A percentile compares a stretch with the other conserved stretches of the same genome.
These are phyloP conservation scores for Leptographium procerum DNA, from an alignment of 2,329 filamentous ascomycete species.

Conservation along the genomic window DNA sequence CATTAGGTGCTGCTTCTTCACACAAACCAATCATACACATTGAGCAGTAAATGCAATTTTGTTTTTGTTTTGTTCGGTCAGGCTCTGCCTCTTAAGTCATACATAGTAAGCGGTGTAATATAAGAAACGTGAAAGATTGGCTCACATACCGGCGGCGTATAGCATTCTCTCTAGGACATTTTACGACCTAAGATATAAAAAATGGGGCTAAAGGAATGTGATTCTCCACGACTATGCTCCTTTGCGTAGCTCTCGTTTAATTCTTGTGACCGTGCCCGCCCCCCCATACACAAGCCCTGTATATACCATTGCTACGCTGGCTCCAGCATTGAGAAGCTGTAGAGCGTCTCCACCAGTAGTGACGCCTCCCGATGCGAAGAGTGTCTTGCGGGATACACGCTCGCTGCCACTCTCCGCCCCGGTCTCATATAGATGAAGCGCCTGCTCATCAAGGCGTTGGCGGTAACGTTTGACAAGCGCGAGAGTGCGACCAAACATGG, in stretches of 20 bases:
- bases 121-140: too few species aligned
- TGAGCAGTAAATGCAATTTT: too few species aligned
- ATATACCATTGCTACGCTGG: conserved; percentile 84
- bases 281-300: conserved; percentile 61
- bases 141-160: too few species aligned
- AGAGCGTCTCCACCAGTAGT: conserved; percentile 77
- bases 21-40: too few species aligned
- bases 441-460: conserved; percentile 44
- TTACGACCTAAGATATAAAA: too few species aligned
- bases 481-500: conserved; percentile 72
- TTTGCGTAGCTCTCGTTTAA: conserved; percentile 47
- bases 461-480: conserved; percentile 72
- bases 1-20: too few species aligned
- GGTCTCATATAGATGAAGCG: conserved; percentile 18
- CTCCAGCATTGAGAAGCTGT: conserved; percentile 74
- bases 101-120: too few species aligned
- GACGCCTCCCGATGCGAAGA: conserved; percentile 91
- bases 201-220: too few species aligned
- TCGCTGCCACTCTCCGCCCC: conserved; percentile 12
- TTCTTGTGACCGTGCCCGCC: conserved; percentile 51
- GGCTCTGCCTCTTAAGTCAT: too few species aligned
- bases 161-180: too few species aligned
- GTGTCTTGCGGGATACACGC: conserved; percentile 46
- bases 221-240: background rate
- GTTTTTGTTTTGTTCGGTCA: too few species aligned